phyloP scores from a whole-genome alignment of 2,329 filamentous ascomycete genomes.

The Hortaea werneckii region DNA sequence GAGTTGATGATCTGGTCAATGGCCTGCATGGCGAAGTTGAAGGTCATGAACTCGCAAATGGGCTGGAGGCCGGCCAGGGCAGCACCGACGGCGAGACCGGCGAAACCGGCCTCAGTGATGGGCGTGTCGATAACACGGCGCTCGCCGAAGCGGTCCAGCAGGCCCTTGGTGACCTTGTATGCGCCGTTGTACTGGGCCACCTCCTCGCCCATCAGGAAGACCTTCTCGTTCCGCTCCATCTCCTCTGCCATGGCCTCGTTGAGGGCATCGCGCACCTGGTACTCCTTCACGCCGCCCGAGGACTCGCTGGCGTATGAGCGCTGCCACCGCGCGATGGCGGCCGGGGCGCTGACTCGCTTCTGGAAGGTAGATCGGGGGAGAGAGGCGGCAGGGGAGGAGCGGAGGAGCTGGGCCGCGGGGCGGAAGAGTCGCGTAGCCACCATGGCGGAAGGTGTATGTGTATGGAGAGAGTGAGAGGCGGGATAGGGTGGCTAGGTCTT shows the following conservation, averaged over 20 bases:
- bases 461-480: background rate
- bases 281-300: slow-evolving; percentile 61
- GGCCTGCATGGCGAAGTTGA: slow-evolving; percentile 99
- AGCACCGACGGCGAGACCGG: slow-evolving; percentile 85
- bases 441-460: slow-evolving; percentile 32
- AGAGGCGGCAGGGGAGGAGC: slow-evolving; percentile 39
- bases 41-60: slow-evolving; percentile 99
- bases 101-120: slow-evolving; percentile 95
- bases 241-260: slow-evolving; percentile 98
- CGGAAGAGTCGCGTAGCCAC: slow-evolving; percentile 52
- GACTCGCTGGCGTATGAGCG: slow-evolving; percentile 48
- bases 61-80: slow-evolving; percentile 90
- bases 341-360: slow-evolving; percentile 38
- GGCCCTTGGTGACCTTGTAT: slow-evolving; percentile 98
- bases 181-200: slow-evolving; percentile 99
- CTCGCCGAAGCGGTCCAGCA: slow-evolving; percentile 92
- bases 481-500: background rate
- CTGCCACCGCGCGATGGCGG: slow-evolving; percentile 34
- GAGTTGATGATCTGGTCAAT: slow-evolving; percentile 99
- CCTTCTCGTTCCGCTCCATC: slow-evolving; percentile 86
- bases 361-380: slow-evolving; percentile 44
- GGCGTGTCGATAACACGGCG: slow-evolving; percentile 97
- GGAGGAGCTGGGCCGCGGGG: slow-evolving; percentile 53
- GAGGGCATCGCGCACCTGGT: slow-evolving; percentile 92
- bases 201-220: slow-evolving; percentile 94